A percentile compares a stretch with the other conserved stretches of the same genome.
Conservation (phyloP, 352 stramenopile genomes). For the Phytopythium ostracodes region DNA sequence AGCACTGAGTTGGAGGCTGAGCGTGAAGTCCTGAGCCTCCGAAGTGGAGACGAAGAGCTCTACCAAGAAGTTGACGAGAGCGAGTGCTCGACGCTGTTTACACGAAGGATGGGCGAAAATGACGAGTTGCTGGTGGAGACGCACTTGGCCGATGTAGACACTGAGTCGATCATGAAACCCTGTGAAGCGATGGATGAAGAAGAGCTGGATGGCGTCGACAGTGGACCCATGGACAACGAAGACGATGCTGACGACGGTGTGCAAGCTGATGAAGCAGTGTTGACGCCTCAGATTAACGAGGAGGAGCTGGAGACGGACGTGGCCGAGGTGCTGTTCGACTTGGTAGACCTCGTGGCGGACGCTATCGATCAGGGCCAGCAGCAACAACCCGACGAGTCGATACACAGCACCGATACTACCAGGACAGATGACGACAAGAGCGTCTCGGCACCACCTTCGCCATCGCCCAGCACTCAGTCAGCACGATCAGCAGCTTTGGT, state of each 20-base stretch:
- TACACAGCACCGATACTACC: not conserved
- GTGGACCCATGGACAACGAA: slow-evolving; percentile 2
- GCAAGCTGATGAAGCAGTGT: not conserved
- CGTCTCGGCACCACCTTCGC: not conserved
- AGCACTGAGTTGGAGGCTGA: not conserved
- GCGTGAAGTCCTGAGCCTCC: not conserved
- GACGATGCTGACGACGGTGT: not conserved
- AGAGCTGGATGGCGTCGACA: not conserved
- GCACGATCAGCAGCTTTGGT: not conserved
- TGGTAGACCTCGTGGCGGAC: slow-evolving; percentile 28
- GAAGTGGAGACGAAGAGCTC: not conserved
- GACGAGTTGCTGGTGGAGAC: not conserved
- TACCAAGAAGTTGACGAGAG: not conserved
- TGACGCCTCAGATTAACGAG: slow-evolving; percentile 4
- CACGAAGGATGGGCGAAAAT: not conserved
- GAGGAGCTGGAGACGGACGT: slow-evolving; percentile 34
- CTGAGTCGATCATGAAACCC: not conserved
- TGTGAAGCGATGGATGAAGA: not conserved
- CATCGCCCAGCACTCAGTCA: not conserved
- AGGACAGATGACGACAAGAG: not conserved
- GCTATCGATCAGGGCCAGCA: slow-evolving; percentile 8
- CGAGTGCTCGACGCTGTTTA: not conserved
- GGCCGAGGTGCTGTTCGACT: slow-evolving; percentile 40
- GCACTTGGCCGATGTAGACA: not conserved
- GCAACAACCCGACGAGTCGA: not conserved